Conservation (phyloP, 129 eudicot species). For the Lonicera japonica region DNA sequence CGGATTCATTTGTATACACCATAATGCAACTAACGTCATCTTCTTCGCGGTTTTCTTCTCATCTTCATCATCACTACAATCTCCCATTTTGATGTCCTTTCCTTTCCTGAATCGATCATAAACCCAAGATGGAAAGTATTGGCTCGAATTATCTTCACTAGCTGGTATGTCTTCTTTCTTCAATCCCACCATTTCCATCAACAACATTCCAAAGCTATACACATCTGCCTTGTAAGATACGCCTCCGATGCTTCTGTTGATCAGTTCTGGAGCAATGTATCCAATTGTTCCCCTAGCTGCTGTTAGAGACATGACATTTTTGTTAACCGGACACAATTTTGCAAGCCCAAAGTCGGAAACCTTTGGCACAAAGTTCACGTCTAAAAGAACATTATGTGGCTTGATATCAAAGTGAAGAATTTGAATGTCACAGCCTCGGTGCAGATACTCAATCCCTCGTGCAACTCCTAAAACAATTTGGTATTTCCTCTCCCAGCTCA, state of each 20-base stretch:
- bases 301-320: not conserved
- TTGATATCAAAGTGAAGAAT: conserved; percentile 10
- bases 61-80: conserved; percentile 6
- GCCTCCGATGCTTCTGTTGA: conserved; percentile 7
- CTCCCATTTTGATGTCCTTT: conserved; percentile 13
- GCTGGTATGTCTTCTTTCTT: too few species aligned
- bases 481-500: not conserved
- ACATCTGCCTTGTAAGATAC: too few species aligned
- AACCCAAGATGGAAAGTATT: too few species aligned
- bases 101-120: too few species aligned
- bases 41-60: conserved; percentile 18
- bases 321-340: too few species aligned
- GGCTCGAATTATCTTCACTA: too few species aligned
- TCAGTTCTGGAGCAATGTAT: conserved; percentile 3
- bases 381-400: conserved; percentile 4
- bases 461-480: conserved; percentile 2
- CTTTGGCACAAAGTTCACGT: conserved; percentile 1
- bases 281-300: conserved; percentile 8
- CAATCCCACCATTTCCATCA: too few species aligned
- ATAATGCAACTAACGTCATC: conserved; percentile 25
- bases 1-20: too few species aligned
- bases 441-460: conserved; percentile 6
- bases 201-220: too few species aligned
- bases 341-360: conserved; percentile 13
- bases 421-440: too few species aligned